Percentiles rank a stretch among this genome's conserved stretches.
Evolutionary conservation across 805 yeast genomes (phyloP).

Genomic region (Kuraishia molischiana): DNA sequence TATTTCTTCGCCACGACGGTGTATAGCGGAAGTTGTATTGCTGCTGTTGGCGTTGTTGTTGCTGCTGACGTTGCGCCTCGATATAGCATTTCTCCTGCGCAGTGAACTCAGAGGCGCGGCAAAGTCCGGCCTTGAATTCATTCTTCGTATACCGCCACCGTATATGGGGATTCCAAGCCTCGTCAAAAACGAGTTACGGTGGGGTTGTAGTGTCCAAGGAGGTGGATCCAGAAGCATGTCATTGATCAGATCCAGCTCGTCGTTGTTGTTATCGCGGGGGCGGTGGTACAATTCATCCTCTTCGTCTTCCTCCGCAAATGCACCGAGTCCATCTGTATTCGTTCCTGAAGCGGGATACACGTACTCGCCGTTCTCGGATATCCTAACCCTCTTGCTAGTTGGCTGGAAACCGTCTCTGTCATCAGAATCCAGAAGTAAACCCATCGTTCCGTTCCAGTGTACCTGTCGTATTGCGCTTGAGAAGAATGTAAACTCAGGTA

Average conservation of each 20-base stretch:
- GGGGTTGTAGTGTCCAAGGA: not conserved
- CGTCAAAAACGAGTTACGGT: not conserved
- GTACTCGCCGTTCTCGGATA: constrained; percentile 7
- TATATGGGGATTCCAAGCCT: not conserved
- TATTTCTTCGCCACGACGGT: too few relatives aligned
- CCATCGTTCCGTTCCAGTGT: constrained; percentile 6
- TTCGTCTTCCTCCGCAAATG: too few relatives aligned
- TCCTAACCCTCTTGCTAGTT: constrained; percentile 8
- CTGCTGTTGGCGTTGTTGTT: too few relatives aligned
- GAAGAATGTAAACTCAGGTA: too few relatives aligned
- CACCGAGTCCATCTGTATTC: too few relatives aligned
- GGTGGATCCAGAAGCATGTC: constrained; percentile 1
- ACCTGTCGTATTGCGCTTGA: too few relatives aligned
- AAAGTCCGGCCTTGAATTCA: too few relatives aligned
- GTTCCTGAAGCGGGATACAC: constrained; percentile 3
- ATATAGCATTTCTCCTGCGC: constrained; percentile 1
- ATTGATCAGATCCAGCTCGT: not conserved
- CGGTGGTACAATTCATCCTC: not conserved
- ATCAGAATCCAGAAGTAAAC: constrained; percentile 4
- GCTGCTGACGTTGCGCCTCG: too few relatives aligned
- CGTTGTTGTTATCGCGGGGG: not conserved
- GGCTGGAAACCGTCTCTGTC: constrained; percentile 2
- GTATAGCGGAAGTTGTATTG: too few relatives aligned
- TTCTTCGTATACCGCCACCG: too few relatives aligned
- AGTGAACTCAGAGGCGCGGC: not conserved